Evolutionary conservation across 192 early-diverging fungal species (phyloP), one percentile per base, ranked within the genome.

Genomic region (Endogone sp.): DNA sequence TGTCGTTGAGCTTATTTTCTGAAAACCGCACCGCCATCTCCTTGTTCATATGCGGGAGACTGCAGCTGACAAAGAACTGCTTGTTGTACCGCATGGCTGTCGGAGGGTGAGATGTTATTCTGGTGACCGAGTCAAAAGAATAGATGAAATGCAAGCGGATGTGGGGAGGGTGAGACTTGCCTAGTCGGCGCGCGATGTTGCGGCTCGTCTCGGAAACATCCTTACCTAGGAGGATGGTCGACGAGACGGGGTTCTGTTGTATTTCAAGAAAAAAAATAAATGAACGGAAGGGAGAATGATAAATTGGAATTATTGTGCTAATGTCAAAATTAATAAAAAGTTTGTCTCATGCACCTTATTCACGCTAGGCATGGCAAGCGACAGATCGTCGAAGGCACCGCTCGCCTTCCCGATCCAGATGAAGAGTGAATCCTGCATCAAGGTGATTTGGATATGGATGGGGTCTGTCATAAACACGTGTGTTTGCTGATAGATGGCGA

Each of bases 131-230:
- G n/a, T n/a, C n/a, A n/a, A n/a, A n/a, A n/a, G n/a, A n/a, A n/a
- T n/a, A n/a, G n/a, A n/a, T n/a, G n/a, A n/a, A n/a, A n/a, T n/a
- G n/a, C n/a, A 16, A 49, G 0, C 37, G 37, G 16, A 49, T 49
- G 37, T 1, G 37, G 16, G 6, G 37, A 49, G 16, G n/a, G n/a
- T n/a, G n/a, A n/a, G n/a, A 3, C 32, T 75, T 71, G 70, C 75
- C 75, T 67, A 77, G 63, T 13, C 75, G 71, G 44, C 71, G 71
- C 28, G 71, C 64, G n/a, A 77, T 49, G n/a, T 77, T 72, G 56
- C 63, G 55, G 27, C 75, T 73, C 13, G 59, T 54, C 27, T 77
- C 75, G 29, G 64, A 64, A 4, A 77, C 56, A 16, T 70, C 71
- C 56, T 62, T 61, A 20, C 71, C 64, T 13, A 77, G 4, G 3